These are phyloP conservation scores for Rhizoclosmatium sp. DNA, from an alignment of 192 early-diverging fungal genomes.

Conservation along the genomic window DNA sequence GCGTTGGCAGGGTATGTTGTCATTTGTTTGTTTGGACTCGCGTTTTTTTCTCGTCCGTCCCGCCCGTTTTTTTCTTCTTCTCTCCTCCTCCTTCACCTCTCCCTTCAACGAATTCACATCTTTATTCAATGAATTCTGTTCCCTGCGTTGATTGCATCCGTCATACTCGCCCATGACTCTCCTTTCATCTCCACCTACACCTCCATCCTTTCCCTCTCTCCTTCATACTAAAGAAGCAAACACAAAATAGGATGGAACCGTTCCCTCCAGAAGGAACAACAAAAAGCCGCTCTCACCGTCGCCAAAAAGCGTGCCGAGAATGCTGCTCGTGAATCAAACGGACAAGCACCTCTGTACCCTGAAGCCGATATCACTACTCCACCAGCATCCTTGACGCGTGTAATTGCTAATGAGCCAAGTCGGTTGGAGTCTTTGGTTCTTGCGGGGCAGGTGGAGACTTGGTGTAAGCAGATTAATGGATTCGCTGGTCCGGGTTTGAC, in stretches of 20 bases:
- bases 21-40: slow-evolving; percentile 7
- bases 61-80: neutral
- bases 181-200: too few relatives aligned
- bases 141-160: too few relatives aligned
- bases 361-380: slow-evolving; percentile 78
- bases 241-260: slow-evolving; percentile 77
- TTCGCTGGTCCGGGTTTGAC: slow-evolving; percentile 93
- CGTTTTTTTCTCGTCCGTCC: slow-evolving; percentile 7
- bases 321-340: slow-evolving; percentile 66
- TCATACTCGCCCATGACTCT: too few relatives aligned
- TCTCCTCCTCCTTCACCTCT: neutral
- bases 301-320: slow-evolving; percentile 79
- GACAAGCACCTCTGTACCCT: slow-evolving; percentile 70
- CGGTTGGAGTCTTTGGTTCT: slow-evolving; percentile 90
- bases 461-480: slow-evolving; percentile 91
- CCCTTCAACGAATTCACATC: too few relatives aligned
- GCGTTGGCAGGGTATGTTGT: slow-evolving; percentile 77
- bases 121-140: too few relatives aligned
- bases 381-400: slow-evolving; percentile 65
- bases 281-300: slow-evolving; percentile 69
- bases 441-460: slow-evolving; percentile 90
- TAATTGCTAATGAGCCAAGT: slow-evolving; percentile 83
- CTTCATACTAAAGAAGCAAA: neutral
- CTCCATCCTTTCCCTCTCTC: too few relatives aligned
- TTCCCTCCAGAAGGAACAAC: slow-evolving; percentile 85